These are phyloP conservation scores for Penicillium canescens DNA, from an alignment of 495 filamentous ascomycete species.

Conservation along the genomic window DNA sequence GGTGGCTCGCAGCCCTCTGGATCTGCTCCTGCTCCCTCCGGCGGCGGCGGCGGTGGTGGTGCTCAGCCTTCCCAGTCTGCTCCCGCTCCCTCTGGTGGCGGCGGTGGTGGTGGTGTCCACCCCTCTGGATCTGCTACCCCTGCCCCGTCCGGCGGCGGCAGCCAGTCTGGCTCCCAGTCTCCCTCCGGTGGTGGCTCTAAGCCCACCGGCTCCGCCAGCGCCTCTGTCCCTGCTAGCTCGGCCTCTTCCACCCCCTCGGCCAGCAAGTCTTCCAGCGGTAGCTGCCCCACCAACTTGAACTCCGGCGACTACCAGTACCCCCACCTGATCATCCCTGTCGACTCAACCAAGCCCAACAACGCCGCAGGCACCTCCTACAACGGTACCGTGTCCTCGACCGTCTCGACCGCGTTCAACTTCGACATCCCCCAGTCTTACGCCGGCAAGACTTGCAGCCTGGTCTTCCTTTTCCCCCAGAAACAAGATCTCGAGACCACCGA, in stretches of 20 bases:
- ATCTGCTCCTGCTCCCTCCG: background rate
- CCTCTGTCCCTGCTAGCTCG: slow-evolving; percentile 10
- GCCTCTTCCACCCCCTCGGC: slow-evolving; percentile 8
- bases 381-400: slow-evolving; percentile 52
- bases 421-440: slow-evolving; percentile 55
- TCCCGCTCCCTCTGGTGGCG: background rate
- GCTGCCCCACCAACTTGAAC: slow-evolving; percentile 52
- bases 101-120: background rate
- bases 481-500: slow-evolving; percentile 54
- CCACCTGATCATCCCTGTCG: slow-evolving; percentile 65
- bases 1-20: background rate
- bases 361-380: slow-evolving; percentile 55
- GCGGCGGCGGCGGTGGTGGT: background rate
- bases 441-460: slow-evolving; percentile 61
- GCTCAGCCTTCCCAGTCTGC: background rate
- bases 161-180: background rate
- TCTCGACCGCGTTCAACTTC: slow-evolving; percentile 70
- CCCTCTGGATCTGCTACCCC: slow-evolving; percentile 1
- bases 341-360: slow-evolving; percentile 52
- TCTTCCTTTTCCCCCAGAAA: slow-evolving; percentile 64
- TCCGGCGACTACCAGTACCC: slow-evolving; percentile 58
- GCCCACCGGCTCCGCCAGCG: slow-evolving; percentile 9
- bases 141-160: background rate
- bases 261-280: slow-evolving; percentile 18
- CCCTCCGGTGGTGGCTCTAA: slow-evolving; percentile 3